Evolutionary conservation across 1,284 basidiomycete species (phyloP), one percentile per base, ranked within the genome.

Genomic region (Marasmius oreades): DNA sequence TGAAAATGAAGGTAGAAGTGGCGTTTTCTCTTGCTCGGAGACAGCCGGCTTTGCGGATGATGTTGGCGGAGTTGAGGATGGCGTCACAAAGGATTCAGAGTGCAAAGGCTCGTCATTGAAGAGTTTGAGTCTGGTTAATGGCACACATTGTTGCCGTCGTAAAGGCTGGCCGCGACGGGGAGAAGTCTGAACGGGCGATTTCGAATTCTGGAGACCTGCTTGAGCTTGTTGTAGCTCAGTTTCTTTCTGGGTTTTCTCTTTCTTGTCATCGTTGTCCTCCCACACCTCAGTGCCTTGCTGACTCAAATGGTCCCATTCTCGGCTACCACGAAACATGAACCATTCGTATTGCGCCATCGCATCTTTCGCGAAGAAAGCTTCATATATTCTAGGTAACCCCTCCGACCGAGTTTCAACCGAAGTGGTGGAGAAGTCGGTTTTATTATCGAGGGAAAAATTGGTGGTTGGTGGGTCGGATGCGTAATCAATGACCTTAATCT

Each of bases 321-420:
- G 24, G 18, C 47, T 50, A 14, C 47, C 47, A 2, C 47, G 47
- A 33, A 12, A 16, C 47, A 50, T 50, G 28, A 50, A 50, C 47
- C 47, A 50, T 26, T 50, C 47, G 26, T 50, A 50, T 26, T 50
- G 47, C 5, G 26, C 47, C 26, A 50, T 50, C 10, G 47, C 47
- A 31, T 50, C 47, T 33, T 50, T 50, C n/a, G 47, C 47, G 28
- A 50, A 50, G 28, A 50, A 50, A 12, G 47, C 47, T 31, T 50
- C 47, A n/a, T 10, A 20, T 7, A 50, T 31, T n/a, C 47, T 11
- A 16, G 23, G 8, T 28, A 12, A 26, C 7, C 5, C 45, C 11
- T 20, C n/a, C 36, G 5, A 37, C 36, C 36, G 36, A n/a, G 12
- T 37, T 5, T 11, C n/a, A 5, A 11, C 43, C 20, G 45, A 46